These are phyloP conservation scores for Pholiota molesta DNA, from an alignment of 768 basidiomycete genomes.

Conservation along the genomic window DNA sequence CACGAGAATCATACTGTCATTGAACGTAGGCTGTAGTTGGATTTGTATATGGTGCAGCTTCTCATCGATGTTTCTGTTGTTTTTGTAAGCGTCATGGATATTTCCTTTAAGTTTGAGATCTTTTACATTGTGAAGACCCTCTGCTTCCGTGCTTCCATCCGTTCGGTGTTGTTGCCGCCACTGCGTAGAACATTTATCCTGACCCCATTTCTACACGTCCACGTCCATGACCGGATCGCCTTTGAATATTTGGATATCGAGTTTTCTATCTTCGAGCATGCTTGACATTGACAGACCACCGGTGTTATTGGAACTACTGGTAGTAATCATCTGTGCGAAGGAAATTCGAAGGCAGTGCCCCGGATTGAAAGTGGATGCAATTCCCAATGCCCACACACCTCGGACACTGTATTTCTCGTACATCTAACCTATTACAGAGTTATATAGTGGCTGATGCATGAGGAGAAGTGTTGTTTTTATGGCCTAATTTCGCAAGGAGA, in stretches of 20 bases:
- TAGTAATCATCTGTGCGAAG: neutral
- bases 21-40: neutral
- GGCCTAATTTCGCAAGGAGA: too few species aligned
- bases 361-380: neutral
- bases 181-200: neutral
- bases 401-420: neutral
- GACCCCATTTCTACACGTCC: slow-evolving; percentile 1
- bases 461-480: too few species aligned
- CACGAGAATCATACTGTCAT: slow-evolving; percentile 1
- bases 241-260: neutral
- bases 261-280: neutral
- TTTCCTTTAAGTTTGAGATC: neutral
- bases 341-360: neutral
- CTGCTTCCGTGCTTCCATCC: slow-evolving; percentile 12
- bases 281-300: neutral
- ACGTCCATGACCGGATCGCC: neutral
- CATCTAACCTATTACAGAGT: too few species aligned
- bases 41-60: neutral
- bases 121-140: slow-evolving; percentile 7
- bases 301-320: neutral
- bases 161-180: slow-evolving; percentile 6
- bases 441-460: too few species aligned
- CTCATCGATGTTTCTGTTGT: neutral
- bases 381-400: neutral
- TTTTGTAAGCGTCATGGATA: neutral